Evolutionary conservation across 1,284 basidiomycete genomes (phyloP).

Genomic region (Ceratobasidium sp.): DNA sequence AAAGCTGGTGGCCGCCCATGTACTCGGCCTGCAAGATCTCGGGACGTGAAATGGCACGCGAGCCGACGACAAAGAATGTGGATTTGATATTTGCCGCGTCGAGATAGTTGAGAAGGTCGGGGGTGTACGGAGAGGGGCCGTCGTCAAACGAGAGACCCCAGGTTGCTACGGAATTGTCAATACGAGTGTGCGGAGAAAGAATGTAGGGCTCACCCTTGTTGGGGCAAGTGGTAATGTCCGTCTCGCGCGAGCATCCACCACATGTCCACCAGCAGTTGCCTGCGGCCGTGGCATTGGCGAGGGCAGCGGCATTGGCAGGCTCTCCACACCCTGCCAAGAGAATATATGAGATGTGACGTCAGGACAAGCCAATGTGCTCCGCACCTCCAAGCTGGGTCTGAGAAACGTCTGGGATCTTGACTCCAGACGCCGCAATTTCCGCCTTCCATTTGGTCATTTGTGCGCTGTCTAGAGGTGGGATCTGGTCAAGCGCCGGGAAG

Average conservation of each 20-base stretch:
- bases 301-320: conserved; percentile 63
- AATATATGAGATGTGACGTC: neutral
- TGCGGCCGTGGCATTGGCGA: conserved; percentile 55
- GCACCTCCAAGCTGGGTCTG: conserved; percentile 53
- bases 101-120: conserved; percentile 57
- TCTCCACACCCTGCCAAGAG: conserved; percentile 61
- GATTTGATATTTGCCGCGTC: conserved; percentile 56
- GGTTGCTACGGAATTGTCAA: neutral
- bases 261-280: conserved; percentile 77
- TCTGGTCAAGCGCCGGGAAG: conserved; percentile 73
- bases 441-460: conserved; percentile 77
- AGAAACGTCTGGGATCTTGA: conserved; percentile 67
- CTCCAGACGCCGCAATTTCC: conserved; percentile 60
- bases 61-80: conserved; percentile 64
- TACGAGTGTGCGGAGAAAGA: conserved; percentile 33
- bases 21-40: conserved; percentile 44
- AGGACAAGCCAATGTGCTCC: neutral
- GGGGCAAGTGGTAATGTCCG: conserved; percentile 58
- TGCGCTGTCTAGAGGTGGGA: conserved; percentile 66
- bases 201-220: conserved; percentile 55
- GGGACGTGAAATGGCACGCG: conserved; percentile 48
- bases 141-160: conserved; percentile 52
- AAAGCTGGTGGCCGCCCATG: conserved; percentile 46
- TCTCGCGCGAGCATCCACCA: conserved; percentile 56
- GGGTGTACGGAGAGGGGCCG: conserved; percentile 56